phyloP scores from a whole-genome alignment of 805 yeast genomes.

The Blastobotrys muscicola region DNA sequence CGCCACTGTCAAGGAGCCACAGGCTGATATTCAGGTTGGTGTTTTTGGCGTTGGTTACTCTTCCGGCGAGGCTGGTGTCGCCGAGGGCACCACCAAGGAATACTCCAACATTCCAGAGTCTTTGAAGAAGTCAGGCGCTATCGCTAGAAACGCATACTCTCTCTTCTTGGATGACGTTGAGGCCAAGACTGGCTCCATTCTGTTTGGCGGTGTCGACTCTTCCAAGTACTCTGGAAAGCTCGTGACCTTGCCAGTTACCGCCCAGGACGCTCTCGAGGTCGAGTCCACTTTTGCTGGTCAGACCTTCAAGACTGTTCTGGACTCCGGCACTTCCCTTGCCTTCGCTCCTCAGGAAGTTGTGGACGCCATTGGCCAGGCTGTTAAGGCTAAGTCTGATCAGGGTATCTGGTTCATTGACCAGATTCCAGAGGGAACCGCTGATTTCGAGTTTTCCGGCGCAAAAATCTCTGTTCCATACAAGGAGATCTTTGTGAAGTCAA shows the following conservation, averaged over 20 bases:
- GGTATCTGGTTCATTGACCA: slow-evolving; percentile 16
- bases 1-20: slow-evolving; percentile 42
- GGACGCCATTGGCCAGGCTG: slow-evolving; percentile 22
- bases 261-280: slow-evolving; percentile 3
- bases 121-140: slow-evolving; percentile 39
- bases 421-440: slow-evolving; percentile 3
- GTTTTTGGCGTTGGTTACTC: slow-evolving; percentile 15
- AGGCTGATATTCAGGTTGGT: slow-evolving; percentile 33
- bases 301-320: slow-evolving; percentile 8
- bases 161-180: slow-evolving; percentile 33
- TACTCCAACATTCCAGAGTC: slow-evolving; percentile 60
- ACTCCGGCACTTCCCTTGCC: slow-evolving; percentile 18
- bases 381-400: slow-evolving; percentile 32
- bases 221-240: slow-evolving; percentile 35
- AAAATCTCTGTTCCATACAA: slow-evolving; percentile 17
- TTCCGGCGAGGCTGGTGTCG: slow-evolving; percentile 9
- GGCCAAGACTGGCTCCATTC: slow-evolving; percentile 29
- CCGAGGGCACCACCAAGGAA: background rate
- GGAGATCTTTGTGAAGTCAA: slow-evolving; percentile 10
- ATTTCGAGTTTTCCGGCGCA: slow-evolving; percentile 18
- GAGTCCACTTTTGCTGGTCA: slow-evolving; percentile 11
- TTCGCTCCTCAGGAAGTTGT: slow-evolving; percentile 19
- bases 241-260: slow-evolving; percentile 16
- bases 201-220: slow-evolving; percentile 47
- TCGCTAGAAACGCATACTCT: slow-evolving; percentile 36